These are phyloP conservation scores for Sugiyamaella marilandica DNA, from an alignment of 805 yeast species.

Conservation along the genomic window DNA sequence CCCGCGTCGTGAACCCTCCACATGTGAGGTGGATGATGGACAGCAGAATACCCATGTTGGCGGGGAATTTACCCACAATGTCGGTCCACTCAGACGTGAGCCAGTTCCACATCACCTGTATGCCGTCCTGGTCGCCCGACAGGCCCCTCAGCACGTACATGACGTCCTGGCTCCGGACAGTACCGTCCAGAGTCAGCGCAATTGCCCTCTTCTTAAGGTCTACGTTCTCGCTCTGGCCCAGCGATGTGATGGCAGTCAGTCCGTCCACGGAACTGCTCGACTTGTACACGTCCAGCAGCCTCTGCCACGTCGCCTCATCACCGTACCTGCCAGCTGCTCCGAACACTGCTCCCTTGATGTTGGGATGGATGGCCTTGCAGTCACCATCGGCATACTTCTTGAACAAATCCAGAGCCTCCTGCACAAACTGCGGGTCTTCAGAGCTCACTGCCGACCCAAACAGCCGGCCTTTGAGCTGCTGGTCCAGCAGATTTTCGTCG, in stretches of 20 bases:
- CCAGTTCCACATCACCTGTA: constrained; percentile 72
- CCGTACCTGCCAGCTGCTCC: constrained; percentile 62
- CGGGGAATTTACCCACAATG: constrained; percentile 64
- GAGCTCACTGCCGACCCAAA: constrained; percentile 32
- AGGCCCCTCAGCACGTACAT: constrained; percentile 74
- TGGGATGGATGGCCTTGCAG: constrained; percentile 64
- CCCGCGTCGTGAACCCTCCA: constrained; percentile 54
- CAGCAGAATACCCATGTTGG: constrained; percentile 75
- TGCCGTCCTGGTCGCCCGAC: constrained; percentile 58
- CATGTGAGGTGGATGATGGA: constrained; percentile 62
- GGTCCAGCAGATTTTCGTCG: constrained; percentile 45
- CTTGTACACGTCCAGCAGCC: constrained; percentile 54
- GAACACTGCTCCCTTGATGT: constrained; percentile 64
- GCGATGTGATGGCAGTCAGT: constrained; percentile 59
- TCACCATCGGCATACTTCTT: constrained; percentile 56
- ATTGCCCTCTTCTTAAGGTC: constrained; percentile 53
- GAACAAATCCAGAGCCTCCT: constrained; percentile 41
- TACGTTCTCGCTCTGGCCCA: constrained; percentile 58
- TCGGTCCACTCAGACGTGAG: constrained; percentile 63
- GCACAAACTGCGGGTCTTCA: constrained; percentile 33
- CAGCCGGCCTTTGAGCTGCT: constrained; percentile 62
- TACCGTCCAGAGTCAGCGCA: constrained; percentile 52
- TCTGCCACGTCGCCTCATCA: constrained; percentile 56
- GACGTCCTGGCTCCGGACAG: constrained; percentile 62
- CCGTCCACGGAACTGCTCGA: constrained; percentile 60